A percentile compares a stretch with the other conserved stretches of the same genome.
Evolutionary conservation across 2,329 filamentous ascomycete species (phyloP).

Genomic region (Aspergillus sp.): DNA sequence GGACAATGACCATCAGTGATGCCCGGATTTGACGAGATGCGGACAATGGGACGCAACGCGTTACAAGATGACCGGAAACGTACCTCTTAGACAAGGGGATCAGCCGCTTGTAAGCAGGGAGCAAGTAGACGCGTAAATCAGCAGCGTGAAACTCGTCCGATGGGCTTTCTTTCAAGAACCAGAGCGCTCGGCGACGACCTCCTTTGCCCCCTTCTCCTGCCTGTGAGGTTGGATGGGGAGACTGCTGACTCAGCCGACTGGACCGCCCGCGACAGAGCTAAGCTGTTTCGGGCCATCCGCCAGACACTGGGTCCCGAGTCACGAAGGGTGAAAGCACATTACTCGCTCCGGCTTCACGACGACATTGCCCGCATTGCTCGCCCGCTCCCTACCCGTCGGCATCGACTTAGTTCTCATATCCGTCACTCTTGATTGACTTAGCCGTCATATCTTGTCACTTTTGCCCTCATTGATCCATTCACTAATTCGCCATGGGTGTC

Average conservation of each 20-base stretch:
- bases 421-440: neutral
- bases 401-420: neutral
- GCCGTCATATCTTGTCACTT: neutral
- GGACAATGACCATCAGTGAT: slow-evolving; percentile 21
- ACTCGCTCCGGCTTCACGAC: slow-evolving; percentile 23
- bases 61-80: slow-evolving; percentile 23
- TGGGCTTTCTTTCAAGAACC: slow-evolving; percentile 32
- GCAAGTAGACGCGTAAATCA: slow-evolving; percentile 33
- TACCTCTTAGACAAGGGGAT: slow-evolving; percentile 21
- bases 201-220: slow-evolving; percentile 37
- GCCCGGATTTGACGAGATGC: slow-evolving; percentile 23
- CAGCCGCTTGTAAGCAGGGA: slow-evolving; percentile 13
- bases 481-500: slow-evolving; percentile 59
- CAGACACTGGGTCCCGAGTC: slow-evolving; percentile 31
- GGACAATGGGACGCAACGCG: slow-evolving; percentile 33
- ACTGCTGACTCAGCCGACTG: slow-evolving; percentile 40
- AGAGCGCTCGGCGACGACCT: slow-evolving; percentile 36
- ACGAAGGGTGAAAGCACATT: slow-evolving; percentile 20
- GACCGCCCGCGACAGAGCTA: slow-evolving; percentile 29
- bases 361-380: slow-evolving; percentile 15
- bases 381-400: slow-evolving; percentile 14
- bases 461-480: slow-evolving; percentile 7
- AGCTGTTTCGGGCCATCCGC: slow-evolving; percentile 33
- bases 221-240: slow-evolving; percentile 40
- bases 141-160: slow-evolving; percentile 25